These are phyloP conservation scores for Stachybotrys elegans DNA, from an alignment of 2,329 filamentous ascomycete genomes.

Conservation along the genomic window DNA sequence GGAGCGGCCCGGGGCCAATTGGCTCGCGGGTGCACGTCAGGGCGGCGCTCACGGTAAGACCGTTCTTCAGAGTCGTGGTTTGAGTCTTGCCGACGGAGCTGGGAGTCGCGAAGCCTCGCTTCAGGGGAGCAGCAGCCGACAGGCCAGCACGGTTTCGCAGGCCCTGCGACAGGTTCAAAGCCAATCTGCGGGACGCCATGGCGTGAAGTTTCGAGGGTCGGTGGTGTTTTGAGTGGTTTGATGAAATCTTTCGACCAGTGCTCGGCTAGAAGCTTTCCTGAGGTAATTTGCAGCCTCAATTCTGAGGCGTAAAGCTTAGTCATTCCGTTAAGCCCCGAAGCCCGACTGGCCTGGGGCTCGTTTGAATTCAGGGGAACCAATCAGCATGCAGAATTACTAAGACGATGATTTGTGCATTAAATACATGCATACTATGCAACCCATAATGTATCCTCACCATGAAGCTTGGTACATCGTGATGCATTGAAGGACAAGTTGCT, in stretches of 20 bases:
- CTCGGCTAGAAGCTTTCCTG: slow-evolving; percentile 41
- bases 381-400: too few species aligned
- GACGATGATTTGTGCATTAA: too few species aligned
- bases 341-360: slow-evolving; percentile 13
- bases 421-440: too few species aligned
- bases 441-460: too few species aligned
- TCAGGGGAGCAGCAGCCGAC: slow-evolving; percentile 70
- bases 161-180: slow-evolving; percentile 87
- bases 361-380: too few species aligned
- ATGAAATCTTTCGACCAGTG: slow-evolving; percentile 42
- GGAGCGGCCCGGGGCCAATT: slow-evolving; percentile 30
- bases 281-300: slow-evolving; percentile 39
- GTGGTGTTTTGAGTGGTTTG: slow-evolving; percentile 51
- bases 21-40: slow-evolving; percentile 13
- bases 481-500: too few species aligned
- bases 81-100: slow-evolving; percentile 79
- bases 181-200: slow-evolving; percentile 97
- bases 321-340: slow-evolving; percentile 39
- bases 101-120: slow-evolving; percentile 86
- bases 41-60: slow-evolving; percentile 71
- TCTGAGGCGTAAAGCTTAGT: slow-evolving; percentile 31
- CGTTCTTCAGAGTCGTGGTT: slow-evolving; percentile 94
- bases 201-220: slow-evolving; percentile 45
- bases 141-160: slow-evolving; percentile 83
- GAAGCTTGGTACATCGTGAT: too few species aligned